A percentile compares a stretch with the other conserved stretches of the same genome.
phyloP scores from a whole-genome alignment of 2,329 filamentous ascomycete species.

The Colletotrichum nymphaeae region DNA sequence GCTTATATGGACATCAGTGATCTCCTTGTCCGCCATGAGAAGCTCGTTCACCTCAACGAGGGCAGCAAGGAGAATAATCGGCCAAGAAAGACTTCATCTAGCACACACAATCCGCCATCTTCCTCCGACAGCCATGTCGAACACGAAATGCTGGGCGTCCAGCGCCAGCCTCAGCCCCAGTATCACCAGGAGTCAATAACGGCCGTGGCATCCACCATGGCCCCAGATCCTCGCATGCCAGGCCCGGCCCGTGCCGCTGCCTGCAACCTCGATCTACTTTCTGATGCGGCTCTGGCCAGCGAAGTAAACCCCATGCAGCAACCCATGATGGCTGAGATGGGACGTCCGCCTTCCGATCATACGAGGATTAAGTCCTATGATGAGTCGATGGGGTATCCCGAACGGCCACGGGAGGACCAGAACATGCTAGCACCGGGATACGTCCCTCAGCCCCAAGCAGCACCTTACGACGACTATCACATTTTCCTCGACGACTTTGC shows the following conservation, averaged over 20 bases:
- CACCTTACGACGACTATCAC: slow-evolving; percentile 67
- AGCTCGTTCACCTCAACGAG: slow-evolving; percentile 73
- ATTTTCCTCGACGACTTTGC: slow-evolving; percentile 69
- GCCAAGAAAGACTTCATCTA: slow-evolving; percentile 58
- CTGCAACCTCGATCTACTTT: slow-evolving; percentile 69
- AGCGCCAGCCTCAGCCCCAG: slow-evolving; percentile 46
- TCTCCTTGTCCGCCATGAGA: slow-evolving; percentile 72
- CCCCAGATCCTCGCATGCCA: slow-evolving; percentile 58
- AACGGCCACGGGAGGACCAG: slow-evolving; percentile 60
- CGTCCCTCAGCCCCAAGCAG: slow-evolving; percentile 49
- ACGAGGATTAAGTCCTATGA: slow-evolving; percentile 62
- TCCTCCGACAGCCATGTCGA: slow-evolving; percentile 60
- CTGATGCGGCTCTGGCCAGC: slow-evolving; percentile 69
- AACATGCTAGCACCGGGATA: slow-evolving; percentile 55
- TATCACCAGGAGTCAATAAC: slow-evolving; percentile 56
- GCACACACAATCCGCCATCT: slow-evolving; percentile 56
- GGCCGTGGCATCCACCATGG: slow-evolving; percentile 50
- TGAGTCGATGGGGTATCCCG: slow-evolving; percentile 59
- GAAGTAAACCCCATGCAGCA: slow-evolving; percentile 63
- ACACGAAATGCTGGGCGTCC: slow-evolving; percentile 58
- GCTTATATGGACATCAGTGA: slow-evolving; percentile 74
- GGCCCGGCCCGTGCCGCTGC: slow-evolving; percentile 55
- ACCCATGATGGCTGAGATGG: slow-evolving; percentile 59
- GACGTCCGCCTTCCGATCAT: slow-evolving; percentile 53
- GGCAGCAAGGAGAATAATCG: slow-evolving; percentile 65